phyloP scores from a whole-genome alignment of 148 eudicot species.

The Camellia sinensis region DNA sequence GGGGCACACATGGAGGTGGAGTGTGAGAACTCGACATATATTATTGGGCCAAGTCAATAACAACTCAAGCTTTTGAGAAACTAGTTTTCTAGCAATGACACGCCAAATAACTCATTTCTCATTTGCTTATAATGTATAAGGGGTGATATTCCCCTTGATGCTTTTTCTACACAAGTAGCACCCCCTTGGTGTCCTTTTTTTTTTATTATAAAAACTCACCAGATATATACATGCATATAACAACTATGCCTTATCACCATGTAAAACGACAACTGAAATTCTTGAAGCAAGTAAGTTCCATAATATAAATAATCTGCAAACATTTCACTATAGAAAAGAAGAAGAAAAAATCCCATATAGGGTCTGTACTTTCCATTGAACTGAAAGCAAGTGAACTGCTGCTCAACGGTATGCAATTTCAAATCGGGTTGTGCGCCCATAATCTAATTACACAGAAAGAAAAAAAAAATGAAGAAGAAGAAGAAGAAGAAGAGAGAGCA shows the following conservation, averaged over 20 bases:
- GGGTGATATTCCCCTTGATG: too few species aligned
- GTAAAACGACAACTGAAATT: background rate
- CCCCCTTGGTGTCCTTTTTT: too few species aligned
- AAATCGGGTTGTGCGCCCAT: constrained; percentile 52
- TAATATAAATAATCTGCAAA: background rate
- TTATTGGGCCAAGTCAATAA: too few species aligned
- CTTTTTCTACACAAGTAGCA: too few species aligned
- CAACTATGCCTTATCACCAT: background rate
- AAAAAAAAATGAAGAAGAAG: background rate
- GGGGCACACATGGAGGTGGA: too few species aligned
- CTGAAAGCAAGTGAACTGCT: constrained; percentile 67
- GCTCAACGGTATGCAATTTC: constrained; percentile 53
- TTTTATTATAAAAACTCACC: too few species aligned
- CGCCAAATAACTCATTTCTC: too few species aligned
- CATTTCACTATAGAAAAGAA: background rate
- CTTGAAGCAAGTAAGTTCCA: background rate
- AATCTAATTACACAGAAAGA: constrained; percentile 35
- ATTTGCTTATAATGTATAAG: too few species aligned
- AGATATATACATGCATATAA: background rate
- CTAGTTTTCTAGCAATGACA: too few species aligned
- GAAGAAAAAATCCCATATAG: background rate
- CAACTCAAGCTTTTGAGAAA: too few species aligned
- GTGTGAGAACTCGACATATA: too few species aligned
- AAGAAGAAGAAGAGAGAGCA: background rate
- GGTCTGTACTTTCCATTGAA: constrained; percentile 61